Conservation (phyloP, 495 filamentous ascomycete species). For the Pseudoneurospora amorphoporcata region DNA sequence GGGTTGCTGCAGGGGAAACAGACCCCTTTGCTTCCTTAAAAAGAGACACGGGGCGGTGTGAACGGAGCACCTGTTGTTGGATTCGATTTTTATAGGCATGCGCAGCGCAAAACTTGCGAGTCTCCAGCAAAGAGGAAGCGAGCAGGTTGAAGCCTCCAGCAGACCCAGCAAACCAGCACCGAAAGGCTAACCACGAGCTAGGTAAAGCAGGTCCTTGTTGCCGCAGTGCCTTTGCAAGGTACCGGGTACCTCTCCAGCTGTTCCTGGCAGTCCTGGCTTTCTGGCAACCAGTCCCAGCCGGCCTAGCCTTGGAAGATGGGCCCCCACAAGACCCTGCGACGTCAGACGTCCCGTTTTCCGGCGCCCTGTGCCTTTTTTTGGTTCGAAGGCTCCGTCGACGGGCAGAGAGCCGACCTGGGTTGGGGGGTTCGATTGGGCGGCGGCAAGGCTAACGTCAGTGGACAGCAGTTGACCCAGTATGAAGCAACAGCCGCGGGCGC, state of each 20-base stretch:
- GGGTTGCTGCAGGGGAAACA: neutral
- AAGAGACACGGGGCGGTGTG: slow-evolving; percentile 6
- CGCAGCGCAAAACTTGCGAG: neutral
- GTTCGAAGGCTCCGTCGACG: neutral
- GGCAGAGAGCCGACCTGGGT: neutral
- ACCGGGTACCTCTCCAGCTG: neutral
- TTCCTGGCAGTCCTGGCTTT: neutral
- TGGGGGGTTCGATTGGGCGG: neutral
- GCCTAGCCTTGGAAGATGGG: neutral
- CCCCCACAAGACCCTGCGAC: neutral
- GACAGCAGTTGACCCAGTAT: neutral
- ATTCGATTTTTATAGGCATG: neutral
- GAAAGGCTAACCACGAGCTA: neutral
- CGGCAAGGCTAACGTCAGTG: neutral
- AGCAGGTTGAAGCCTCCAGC: neutral
- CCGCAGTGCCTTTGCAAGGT: neutral
- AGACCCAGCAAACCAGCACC: neutral
- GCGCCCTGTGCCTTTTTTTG: neutral
- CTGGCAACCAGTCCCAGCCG: neutral
- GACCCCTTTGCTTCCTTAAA: slow-evolving; percentile 9
- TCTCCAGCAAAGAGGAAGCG: neutral
- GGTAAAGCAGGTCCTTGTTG: neutral
- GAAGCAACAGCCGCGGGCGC: neutral
- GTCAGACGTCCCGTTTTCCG: neutral
- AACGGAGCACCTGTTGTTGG: neutral